Base-by-base conservation (phyloP, 768 basidiomycete genomes). In the Boletus insuetus region DNA sequence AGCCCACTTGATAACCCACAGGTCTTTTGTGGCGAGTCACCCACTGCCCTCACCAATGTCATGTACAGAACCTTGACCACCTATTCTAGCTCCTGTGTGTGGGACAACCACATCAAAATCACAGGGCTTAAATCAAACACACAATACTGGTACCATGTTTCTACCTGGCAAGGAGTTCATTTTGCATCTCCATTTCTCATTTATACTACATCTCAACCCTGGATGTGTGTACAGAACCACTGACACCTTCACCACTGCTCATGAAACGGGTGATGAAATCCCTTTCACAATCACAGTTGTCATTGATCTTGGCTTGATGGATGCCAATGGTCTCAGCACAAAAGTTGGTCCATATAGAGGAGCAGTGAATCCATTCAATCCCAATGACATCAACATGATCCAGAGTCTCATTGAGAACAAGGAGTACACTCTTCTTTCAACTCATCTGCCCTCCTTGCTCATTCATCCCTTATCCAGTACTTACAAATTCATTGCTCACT, bases 401-500 rank as follows among this genome's bases (percentile, higher is more conserved):
- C 67, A 68, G 49, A 69, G 66, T 48, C 61, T 69, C n/a, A 8
- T 68, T 20, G 65, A 69, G 34, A 56, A 69, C 26, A 64, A 59
- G 47, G 64, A 68, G 67, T 69, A 56, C 3, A 64, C 12, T 3
- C 8, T 37, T 47, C n/a, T 20, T 31, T 32, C 26, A 14, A 12
- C 8, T 20, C 4, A 8, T 35, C 32, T 13, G 0, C 12, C 14
- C 39, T 12, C 16, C 5, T 50, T 11, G n/a, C 34, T 62, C 37
- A 67, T 31, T 3, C 22, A 22, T 22, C 9, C 16, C 14, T 16
- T 19, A 6, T 10, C 3, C 17, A 68, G 64, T 16, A 67, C 67
- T 11, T 68, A 47, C 19, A 58, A 69, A 3, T 68, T 67, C 40
- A 51, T 67, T 6, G 64, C 63, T 46, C 67, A 68, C 26, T 59